phyloP scores from a whole-genome alignment of 495 filamentous ascomycete species.

The Lepraria neglecta region DNA sequence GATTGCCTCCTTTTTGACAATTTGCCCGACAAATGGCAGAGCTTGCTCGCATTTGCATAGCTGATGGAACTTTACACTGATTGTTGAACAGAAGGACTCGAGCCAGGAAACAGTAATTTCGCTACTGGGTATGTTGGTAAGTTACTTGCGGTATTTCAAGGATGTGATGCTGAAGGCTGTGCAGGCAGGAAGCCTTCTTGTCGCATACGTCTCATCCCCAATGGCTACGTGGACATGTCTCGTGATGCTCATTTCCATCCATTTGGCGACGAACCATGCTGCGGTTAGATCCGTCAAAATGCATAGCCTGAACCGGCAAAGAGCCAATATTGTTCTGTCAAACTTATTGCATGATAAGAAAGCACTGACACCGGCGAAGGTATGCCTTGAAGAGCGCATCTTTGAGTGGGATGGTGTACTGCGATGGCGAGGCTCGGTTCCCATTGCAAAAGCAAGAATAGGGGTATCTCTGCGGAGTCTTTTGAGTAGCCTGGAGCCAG shows the following conservation, averaged over 20 bases:
- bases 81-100: conserved; percentile 64
- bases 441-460: conserved; percentile 46
- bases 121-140: conserved; percentile 78
- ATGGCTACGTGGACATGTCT: conserved; percentile 71
- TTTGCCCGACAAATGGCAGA: neutral
- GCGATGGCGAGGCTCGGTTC: conserved; percentile 45
- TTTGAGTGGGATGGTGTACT: conserved; percentile 60
- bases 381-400: conserved; percentile 62
- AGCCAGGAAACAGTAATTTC: conserved; percentile 95
- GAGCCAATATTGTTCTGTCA: conserved; percentile 73
- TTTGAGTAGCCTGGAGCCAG: conserved; percentile 31
- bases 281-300: conserved; percentile 81
- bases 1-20: neutral
- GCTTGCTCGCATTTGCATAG: neutral
- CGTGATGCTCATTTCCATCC: conserved; percentile 61
- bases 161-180: neutral
- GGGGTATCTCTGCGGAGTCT: conserved; percentile 41
- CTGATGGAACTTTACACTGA: conserved; percentile 6
- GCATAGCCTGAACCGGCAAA: conserved; percentile 79
- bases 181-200: conserved; percentile 70
- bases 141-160: conserved; percentile 22
- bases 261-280: conserved; percentile 75
- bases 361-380: conserved; percentile 56
- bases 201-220: conserved; percentile 65
- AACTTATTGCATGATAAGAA: conserved; percentile 39